phyloP scores from a whole-genome alignment of 1,139 yeast genomes.

The Candida pseudocylindracea region DNA sequence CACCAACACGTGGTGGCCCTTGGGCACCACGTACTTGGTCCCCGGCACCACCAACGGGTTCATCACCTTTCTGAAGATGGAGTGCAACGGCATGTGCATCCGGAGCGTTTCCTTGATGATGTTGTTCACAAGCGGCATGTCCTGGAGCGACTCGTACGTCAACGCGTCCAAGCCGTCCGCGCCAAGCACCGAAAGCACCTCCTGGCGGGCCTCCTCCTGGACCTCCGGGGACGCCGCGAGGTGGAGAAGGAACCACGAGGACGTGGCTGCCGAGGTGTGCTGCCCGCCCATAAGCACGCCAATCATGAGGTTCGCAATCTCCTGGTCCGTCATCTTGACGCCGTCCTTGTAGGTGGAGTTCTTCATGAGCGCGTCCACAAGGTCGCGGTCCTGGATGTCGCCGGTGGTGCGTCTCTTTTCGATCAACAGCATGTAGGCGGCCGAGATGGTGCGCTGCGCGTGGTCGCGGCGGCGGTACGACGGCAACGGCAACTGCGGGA shows the following conservation, averaged over 20 bases:
- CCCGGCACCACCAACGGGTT: constrained; percentile 63
- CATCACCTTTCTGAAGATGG: constrained; percentile 80
- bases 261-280: constrained; percentile 92
- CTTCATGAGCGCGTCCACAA: constrained; percentile 73
- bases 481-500: constrained; percentile 84
- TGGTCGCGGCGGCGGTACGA: constrained; percentile 64
- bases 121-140: constrained; percentile 63
- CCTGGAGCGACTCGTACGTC: constrained; percentile 63
- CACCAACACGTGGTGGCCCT: constrained; percentile 74
- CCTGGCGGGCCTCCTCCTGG: constrained; percentile 60
- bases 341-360: constrained; percentile 84
- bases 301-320: constrained; percentile 80
- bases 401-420: constrained; percentile 47
- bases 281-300: constrained; percentile 99
- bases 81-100: constrained; percentile 90
- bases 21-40: constrained; percentile 65
- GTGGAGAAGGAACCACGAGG: constrained; percentile 87
- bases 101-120: constrained; percentile 84
- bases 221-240: constrained; percentile 69
- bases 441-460: constrained; percentile 67
- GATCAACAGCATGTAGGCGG: constrained; percentile 64
- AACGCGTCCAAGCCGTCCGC: constrained; percentile 22
- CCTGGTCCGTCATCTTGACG: constrained; percentile 78
- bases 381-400: constrained; percentile 62
- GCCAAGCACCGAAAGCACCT: constrained; percentile 42